These are phyloP conservation scores for Conticribra guillardii DNA, from an alignment of 108 stramenopile genomes.

Conservation along the genomic window DNA sequence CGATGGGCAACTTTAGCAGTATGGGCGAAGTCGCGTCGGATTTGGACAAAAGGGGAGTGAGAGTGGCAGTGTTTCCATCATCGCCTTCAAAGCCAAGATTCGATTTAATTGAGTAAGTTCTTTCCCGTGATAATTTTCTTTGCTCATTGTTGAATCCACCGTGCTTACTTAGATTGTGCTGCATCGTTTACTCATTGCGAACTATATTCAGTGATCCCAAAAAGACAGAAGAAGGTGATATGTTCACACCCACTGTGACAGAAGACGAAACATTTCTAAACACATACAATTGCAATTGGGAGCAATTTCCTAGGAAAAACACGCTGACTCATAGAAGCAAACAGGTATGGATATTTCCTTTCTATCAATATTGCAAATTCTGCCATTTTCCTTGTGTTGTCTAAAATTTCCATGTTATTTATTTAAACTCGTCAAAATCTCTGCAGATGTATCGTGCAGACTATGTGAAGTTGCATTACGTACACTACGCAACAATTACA, in stretches of 20 bases:
- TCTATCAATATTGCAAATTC: background rate
- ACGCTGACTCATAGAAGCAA: conserved; percentile 81
- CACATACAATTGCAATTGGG: conserved; percentile 88
- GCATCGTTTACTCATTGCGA: background rate
- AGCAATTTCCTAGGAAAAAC: conserved; percentile 71
- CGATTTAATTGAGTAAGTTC: conserved; percentile 46
- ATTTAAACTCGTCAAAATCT: no score
- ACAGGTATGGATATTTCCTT: conserved; percentile 43
- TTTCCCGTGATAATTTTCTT: no score
- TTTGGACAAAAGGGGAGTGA: conserved; percentile 39
- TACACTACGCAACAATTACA: conserved; percentile 87
- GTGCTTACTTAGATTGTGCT: no score
- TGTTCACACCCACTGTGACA: conserved; percentile 56
- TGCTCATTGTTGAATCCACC: no score
- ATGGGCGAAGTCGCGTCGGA: conserved; percentile 49
- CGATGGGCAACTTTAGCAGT: conserved; percentile 57
- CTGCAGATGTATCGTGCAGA: conserved; percentile 75
- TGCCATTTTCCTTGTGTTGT: no score
- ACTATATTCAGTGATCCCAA: conserved; percentile 32
- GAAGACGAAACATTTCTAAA: conserved; percentile 72
- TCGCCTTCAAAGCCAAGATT: conserved; percentile 48
- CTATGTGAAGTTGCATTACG: conserved; percentile 84
- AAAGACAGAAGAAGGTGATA: conserved; percentile 23
- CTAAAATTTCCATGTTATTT: no score
- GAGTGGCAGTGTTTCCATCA: conserved; percentile 53